These are phyloP conservation scores for Westerdykella sp. DNA, from an alignment of 2,329 filamentous ascomycete genomes.

Conservation along the genomic window DNA sequence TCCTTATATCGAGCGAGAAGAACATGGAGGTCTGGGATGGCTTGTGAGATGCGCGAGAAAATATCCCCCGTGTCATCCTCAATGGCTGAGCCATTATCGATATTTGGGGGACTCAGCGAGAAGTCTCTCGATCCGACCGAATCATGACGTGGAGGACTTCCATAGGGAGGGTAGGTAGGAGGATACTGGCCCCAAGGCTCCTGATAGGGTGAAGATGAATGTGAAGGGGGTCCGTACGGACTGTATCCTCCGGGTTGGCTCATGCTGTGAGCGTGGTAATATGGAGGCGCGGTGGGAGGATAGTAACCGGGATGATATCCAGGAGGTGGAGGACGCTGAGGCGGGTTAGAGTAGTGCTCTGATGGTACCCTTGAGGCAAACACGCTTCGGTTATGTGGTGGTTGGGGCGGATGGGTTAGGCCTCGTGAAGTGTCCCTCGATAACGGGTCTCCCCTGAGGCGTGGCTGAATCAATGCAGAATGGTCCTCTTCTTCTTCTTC, in stretches of 20 bases:
- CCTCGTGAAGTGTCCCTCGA: conserved; percentile 22
- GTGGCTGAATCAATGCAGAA: conserved; percentile 24
- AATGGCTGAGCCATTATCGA: conserved; percentile 28
- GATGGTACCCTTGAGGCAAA: conserved; percentile 34
- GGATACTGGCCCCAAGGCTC: conserved; percentile 32
- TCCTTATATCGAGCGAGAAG: conserved; percentile 44
- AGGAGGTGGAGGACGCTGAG: conserved; percentile 64
- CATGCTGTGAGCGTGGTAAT: conserved; percentile 30
- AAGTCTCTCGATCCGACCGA: conserved; percentile 33
- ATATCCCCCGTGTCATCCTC: conserved; percentile 34
- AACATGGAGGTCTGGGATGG: conserved; percentile 35
- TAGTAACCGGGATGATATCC: conserved; percentile 36
- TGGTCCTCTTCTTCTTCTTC: conserved; percentile 26
- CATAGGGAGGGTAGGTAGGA: conserved; percentile 32
- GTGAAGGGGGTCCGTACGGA: conserved; percentile 31
- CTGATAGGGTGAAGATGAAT: conserved; percentile 34
- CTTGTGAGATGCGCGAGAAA: conserved; percentile 35
- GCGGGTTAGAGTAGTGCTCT: conserved; percentile 47
- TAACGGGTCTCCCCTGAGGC: conserved; percentile 24
- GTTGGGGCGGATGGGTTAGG: conserved; percentile 17
- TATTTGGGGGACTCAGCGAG: conserved; percentile 19
- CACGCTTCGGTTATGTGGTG: conserved; percentile 20
- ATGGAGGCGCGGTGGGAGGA: conserved; percentile 29
- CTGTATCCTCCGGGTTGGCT: conserved; percentile 28
- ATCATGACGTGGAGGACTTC: conserved; percentile 33